Evolutionary conservation across 345 rosid genomes (phyloP).

Genomic region (Eucalyptus albens): DNA sequence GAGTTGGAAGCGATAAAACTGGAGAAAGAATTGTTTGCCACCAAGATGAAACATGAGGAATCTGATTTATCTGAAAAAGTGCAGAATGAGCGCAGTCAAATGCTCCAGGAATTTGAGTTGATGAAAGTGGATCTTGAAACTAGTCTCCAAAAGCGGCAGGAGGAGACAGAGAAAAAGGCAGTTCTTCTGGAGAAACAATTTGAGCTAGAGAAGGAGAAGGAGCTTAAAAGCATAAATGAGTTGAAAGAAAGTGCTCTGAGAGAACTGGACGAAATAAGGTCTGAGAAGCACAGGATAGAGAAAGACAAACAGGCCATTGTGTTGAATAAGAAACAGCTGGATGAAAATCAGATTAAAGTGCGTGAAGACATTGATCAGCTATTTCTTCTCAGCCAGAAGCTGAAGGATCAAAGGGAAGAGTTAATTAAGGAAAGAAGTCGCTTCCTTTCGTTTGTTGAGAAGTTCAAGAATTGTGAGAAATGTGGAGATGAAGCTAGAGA

Average conservation of each 20-base stretch:
- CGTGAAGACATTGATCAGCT: conserved; percentile 57
- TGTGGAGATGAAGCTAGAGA: conserved; percentile 49
- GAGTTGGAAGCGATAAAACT: conserved; percentile 42
- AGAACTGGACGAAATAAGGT: conserved; percentile 38
- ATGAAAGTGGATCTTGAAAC: conserved; percentile 33
- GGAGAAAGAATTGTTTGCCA: conserved; percentile 64
- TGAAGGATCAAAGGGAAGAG: conserved; percentile 41
- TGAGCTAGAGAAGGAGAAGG: conserved; percentile 35
- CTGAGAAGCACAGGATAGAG: conserved; percentile 26
- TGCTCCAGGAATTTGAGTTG: conserved; percentile 46
- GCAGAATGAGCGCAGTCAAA: conserved; percentile 32
- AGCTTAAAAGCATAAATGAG: conserved; percentile 15
- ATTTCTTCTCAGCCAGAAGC: conserved; percentile 37
- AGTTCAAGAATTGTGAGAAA: conserved; percentile 36
- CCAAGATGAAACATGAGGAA: conserved; percentile 49
- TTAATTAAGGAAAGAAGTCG: conserved; percentile 29
- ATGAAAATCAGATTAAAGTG: conserved; percentile 43
- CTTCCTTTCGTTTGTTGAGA: conserved; percentile 55
- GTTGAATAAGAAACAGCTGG: conserved; percentile 32
- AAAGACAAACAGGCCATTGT: conserved; percentile 38
- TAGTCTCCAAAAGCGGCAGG: conserved; percentile 25
- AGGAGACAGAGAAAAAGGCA: conserved; percentile 39
- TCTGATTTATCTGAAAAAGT: conserved; percentile 34
- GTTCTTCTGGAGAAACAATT: conserved; percentile 26
- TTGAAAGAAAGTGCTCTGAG: conserved; percentile 35